Evolutionary conservation across 768 basidiomycete genomes (phyloP), one percentile per base, ranked within the genome.

Genomic region (Macrolepiota fuliginosa): DNA sequence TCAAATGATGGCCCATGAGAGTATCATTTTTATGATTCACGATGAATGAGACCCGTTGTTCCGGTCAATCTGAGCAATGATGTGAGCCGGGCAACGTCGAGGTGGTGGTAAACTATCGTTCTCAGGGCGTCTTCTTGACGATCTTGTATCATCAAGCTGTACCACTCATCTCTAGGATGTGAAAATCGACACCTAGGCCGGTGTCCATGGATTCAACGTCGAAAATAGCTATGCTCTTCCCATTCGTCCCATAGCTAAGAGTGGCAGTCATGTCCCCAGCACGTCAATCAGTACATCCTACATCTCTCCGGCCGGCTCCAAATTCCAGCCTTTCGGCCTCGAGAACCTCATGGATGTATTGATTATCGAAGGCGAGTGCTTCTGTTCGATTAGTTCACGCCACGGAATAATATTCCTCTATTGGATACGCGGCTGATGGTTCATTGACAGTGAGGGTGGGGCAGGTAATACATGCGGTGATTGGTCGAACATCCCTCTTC

Each of bases 401-500:
- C 27, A 24, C 40, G 40, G 54, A 29, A 45, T 22, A 9, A 10
- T n/a, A 6, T 45, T 49, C 19, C 22, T 32, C 36, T 32, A 27
- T 40, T 32, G 25, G 37, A 24, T 32, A n/a, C 24, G 12, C 29
- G 32, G 27, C 13, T 36, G 45, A 47, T 24, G 42, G 45, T 36
- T 32, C n/a, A 39, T 40, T 45, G 58, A 40, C 17, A 27, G 45
- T 12, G 15, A 3, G 19, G 56, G 56, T 9, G 19, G 13, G 46
- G n/a, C 36, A 51, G 2, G 50, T 39, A 22, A 22, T 17, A 24
- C 25, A 17, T 24, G 57, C 46, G 57, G 57, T 42, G 58, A 59
- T 59, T 59, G 58, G 50, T 58, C 56, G 56, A 58, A 27, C 19
- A 11, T 46, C 12, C 17, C 10, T 56, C 50, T 36, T 27, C 47